Evolutionary conservation across 176 grass and related monocot genomes (phyloP), one percentile per base, ranked within the genome.

Genomic region (Eleusine indica): DNA sequence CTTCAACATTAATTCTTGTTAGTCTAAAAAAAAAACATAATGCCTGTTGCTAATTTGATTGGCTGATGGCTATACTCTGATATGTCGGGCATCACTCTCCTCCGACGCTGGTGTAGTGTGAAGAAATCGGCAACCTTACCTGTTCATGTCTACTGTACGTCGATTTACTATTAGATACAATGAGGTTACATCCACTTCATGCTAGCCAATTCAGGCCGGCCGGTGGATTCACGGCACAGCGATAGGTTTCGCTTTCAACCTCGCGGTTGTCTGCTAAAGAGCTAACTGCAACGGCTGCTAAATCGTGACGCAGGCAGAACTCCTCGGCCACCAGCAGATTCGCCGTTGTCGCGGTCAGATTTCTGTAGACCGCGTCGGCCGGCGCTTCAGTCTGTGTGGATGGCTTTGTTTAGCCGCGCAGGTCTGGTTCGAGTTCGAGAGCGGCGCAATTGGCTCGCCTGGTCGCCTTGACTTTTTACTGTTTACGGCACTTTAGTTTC

Each of bases 191-290:
- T 62, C 57, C 1, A 22, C 9, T 60, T 2, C 7, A n/a, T 62
- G 40, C 18, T 16, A 21, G 41, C 32, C 41, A 8, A 78, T 46
- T 37, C 52, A 62, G 11, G 43, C 0, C 25, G 15, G 29, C 63
- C 78, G 18, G 25, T 3, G 65, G 66, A 35, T 77, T 82, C 72
- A 76, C 71, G 85, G 63, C n/a, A 76, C 62, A 81, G 41, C 71
- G 30, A 87, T 19, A 53, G 63, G 43, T 17, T 29, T 86, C 44
- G 68, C 48, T 70, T 5, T 86, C 71, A 13, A 21, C 52, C 9
- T 62, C 77, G 35, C 57, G 35, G 77, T 19, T 21, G 25, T 37
- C 4, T 9, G 18, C 18, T 8, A 43, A 43, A 43, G 6, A 49
- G 38, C 42, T 17, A 19, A 12, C 17, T 19, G 35, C 19, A 46